These are phyloP conservation scores for Fraxinus cuspidata DNA, from an alignment of 257 asterid species.

Conservation along the genomic window DNA sequence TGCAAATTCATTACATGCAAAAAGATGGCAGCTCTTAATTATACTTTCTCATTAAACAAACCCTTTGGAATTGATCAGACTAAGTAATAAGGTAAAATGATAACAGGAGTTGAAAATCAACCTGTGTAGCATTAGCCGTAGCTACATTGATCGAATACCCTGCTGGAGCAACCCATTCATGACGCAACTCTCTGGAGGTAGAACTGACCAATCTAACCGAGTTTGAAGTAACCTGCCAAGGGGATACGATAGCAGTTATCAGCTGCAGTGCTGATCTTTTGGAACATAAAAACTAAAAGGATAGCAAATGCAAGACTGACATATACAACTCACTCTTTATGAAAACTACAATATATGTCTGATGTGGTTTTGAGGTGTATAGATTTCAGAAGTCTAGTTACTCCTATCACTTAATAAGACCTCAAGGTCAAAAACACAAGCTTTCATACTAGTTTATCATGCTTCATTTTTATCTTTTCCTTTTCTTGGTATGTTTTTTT, in stretches of 20 bases:
- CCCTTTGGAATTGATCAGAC: slow-evolving; percentile 13
- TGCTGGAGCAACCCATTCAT: slow-evolving; percentile 81
- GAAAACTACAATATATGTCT: neutral
- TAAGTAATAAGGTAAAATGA: neutral
- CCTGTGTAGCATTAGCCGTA: slow-evolving; percentile 94
- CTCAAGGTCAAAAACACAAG: neutral
- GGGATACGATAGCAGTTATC: slow-evolving; percentile 27
- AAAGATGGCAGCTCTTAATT: neutral
- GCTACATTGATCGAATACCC: slow-evolving; percentile 88
- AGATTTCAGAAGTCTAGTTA: neutral
- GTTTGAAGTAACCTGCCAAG: slow-evolving; percentile 73
- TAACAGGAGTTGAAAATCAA: slow-evolving; percentile 21
- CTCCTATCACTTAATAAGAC: neutral
- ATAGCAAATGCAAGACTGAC: neutral
- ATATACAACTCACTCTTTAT: neutral
- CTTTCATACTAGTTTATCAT: neutral
- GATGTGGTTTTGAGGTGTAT: neutral
- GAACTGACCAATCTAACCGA: slow-evolving; percentile 79
- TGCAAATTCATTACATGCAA: neutral
- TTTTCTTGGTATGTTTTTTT: neutral
- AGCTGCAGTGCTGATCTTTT: slow-evolving; percentile 21
- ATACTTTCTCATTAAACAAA: slow-evolving; percentile 12
- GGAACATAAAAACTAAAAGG: neutral
- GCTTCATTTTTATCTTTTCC: neutral
- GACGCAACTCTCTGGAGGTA: slow-evolving; percentile 64